Evolutionary conservation across 108 stramenopile genomes (phyloP), one percentile per base, ranked within the genome.

Genomic region (Mediolabrus comicus): DNA sequence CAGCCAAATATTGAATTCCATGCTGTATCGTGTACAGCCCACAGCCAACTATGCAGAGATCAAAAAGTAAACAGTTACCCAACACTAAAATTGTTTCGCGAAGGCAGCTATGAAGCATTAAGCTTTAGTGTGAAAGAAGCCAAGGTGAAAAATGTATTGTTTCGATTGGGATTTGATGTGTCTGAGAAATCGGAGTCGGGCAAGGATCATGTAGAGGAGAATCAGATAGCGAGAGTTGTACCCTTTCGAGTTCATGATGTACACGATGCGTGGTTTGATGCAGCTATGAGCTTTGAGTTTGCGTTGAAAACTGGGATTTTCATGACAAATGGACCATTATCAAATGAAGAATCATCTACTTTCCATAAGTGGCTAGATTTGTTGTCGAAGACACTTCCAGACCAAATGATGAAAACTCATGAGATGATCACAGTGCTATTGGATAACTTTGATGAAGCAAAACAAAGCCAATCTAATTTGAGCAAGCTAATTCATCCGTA

Each of bases 21-120:
- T 74, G 94, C 90, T 35, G 82, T 95, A n/a, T 82, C 83, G 13
- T 95, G 94, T 65, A 77, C 74, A 13, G 87, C 81, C 12, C 81
- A 88, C 57, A 43, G 38, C 31, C n/a, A 43, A 6, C 24, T 92
- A 9, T 95, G 94, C 71, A 67, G 67, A 13, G 73, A 77, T n/a
- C 67, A 80, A 67, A 65, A 75, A 51, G 53, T 91, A 17, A 38
- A 60, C 26, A 26, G 71, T 5, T 92, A 77, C 65, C 89, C 90
- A 10, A 73, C 64, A 7, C 27, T 91, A 3, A 75, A 74, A 39
- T 16, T 83, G 16, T 88, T 74, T 62, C 56, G 43, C 32, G 81
- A 64, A 51, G 83, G 83, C 26, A 73, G 81, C 10, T 79, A 64
- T 39, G 72, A 81, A 22, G 62, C 65, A 0, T 76, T 41, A 9